Percentiles rank a stretch among this genome's conserved stretches.
These are phyloP conservation scores for Alternaria tenuissima DNA, from an alignment of 2,329 filamentous ascomycete genomes.

Conservation along the genomic window DNA sequence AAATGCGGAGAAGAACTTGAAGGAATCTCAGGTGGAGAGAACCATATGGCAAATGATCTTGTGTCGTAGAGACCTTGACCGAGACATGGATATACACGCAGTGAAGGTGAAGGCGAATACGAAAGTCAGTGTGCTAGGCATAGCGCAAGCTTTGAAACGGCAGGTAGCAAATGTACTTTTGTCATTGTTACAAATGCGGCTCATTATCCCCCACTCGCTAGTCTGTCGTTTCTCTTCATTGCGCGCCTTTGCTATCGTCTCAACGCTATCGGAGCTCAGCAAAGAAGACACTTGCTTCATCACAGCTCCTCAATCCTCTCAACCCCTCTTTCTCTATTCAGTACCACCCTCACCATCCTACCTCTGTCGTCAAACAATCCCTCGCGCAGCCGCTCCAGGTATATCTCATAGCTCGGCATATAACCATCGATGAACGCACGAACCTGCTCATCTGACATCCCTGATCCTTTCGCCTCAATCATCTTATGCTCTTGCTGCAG, in stretches of 20 bases:
- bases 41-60: neutral
- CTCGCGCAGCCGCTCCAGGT: constrained; percentile 58
- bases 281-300: neutral
- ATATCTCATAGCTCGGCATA: constrained; percentile 65
- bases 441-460: constrained; percentile 86
- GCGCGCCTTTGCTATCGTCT: neutral
- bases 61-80: neutral
- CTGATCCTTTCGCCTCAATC: constrained; percentile 70
- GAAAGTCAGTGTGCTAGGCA: neutral
- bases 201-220: neutral
- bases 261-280: too few relatives aligned
- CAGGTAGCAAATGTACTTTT: neutral
- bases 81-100: neutral
- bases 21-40: neutral
- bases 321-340: constrained; percentile 58
- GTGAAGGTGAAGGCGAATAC: neutral
- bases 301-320: constrained; percentile 46
- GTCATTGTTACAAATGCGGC: neutral
- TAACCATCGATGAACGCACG: constrained; percentile 74
- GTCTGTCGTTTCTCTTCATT: neutral
- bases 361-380: constrained; percentile 58
- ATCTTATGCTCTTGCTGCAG: constrained; percentile 80
- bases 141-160: neutral
- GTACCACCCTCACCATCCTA: constrained; percentile 60
- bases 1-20: neutral